Base-by-base conservation (phyloP, 768 basidiomycete genomes). In the Serendipita vermifera region DNA sequence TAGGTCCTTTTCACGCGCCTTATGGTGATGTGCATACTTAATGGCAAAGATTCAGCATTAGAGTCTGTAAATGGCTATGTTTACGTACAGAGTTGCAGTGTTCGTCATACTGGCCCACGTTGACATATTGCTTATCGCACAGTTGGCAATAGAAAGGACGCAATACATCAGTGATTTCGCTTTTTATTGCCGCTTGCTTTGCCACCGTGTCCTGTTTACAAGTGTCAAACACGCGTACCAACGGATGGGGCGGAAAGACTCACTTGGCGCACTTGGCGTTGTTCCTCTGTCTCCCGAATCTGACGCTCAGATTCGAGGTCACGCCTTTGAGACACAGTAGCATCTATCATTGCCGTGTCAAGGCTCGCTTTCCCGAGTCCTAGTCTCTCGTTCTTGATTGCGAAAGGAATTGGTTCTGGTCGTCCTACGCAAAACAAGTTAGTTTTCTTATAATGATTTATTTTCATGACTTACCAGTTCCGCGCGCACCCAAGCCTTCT, bases 41-140 rank as follows among this genome's bases (percentile, higher is more conserved):
- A n/a, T n/a, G n/a, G n/a, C n/a, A n/a, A n/a, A n/a, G n/a, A n/a
- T n/a, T n/a, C 29, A 15, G 7, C 32, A 31, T 43, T 20, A 24
- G 24, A 51, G 22, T 7, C 31, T 54, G 60, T 62, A 41, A 57
- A 57, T 17, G 38, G 41, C 36, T 60, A 57, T 6, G 54, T 17
- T 40, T 62, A 61, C 14, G 58, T 58, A 39, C 61, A 22, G 88
- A 88, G 63, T 89, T 90, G 55, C 85, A 86, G 67, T 91, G 88
- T 63, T 90, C 88, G 60, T 90, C 88, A 62, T 86, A 91, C 63
- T 88, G 87, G 0, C 85, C 81, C 17, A 90, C 85, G 48, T 77
- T 90, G 66, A 82, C 77, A 70, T 89, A 90, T 66, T 91, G 88
- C 66, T 89, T 89, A 59, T 88, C 86, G 71, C 88, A 91, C 17